These are phyloP conservation scores for Nephelium lappaceum DNA, from an alignment of 345 rosid species.

Conservation along the genomic window DNA sequence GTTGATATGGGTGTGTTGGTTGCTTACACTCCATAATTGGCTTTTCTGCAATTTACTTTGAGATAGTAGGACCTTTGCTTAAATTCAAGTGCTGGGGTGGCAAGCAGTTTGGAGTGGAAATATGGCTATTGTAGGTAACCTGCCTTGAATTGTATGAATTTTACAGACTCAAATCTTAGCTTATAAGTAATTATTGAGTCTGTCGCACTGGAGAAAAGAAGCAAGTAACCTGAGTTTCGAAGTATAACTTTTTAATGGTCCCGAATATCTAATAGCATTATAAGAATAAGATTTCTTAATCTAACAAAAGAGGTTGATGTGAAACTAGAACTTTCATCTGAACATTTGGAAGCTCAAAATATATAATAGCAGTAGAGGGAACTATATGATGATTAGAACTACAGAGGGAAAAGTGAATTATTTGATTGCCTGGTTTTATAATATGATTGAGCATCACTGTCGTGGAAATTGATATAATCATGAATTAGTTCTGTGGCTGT, in stretches of 20 bases:
- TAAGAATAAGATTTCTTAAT: background rate
- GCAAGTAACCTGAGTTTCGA: no score
- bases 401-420: background rate
- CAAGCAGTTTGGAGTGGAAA: background rate
- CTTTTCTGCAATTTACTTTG: background rate
- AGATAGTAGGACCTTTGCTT: background rate
- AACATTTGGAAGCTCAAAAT: background rate
- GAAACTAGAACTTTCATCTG: background rate
- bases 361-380: background rate
- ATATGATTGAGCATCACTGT: background rate
- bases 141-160: background rate
- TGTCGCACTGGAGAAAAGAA: no score
- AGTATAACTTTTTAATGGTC: background rate
- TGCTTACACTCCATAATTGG: background rate
- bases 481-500: background rate
- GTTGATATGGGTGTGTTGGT: background rate
- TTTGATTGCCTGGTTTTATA: background rate
- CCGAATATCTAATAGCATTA: background rate
- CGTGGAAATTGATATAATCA: background rate
- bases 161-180: background rate
- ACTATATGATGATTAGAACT: background rate
- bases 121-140: background rate
- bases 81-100: background rate
- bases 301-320: background rate
- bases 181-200: background rate